Evolutionary conservation across 176 grass and related monocot species (phyloP), one percentile per base, ranked within the genome.

Genomic region (Phoenix roebelenii): DNA sequence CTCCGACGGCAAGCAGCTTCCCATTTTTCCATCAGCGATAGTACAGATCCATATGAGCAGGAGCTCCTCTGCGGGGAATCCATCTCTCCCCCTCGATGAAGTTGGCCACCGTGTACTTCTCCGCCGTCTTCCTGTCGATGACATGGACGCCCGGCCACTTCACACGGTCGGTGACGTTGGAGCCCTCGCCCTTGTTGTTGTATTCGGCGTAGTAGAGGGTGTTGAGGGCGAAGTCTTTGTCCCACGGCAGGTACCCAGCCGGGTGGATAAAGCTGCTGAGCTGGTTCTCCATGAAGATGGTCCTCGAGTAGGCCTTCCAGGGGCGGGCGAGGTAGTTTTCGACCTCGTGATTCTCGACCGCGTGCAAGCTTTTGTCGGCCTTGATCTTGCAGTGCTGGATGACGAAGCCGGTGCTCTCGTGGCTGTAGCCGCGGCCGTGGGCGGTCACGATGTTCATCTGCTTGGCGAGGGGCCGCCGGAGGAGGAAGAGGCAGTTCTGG

Each of bases 331-430:
- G 78, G 82, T 68, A 97, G 24, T 74, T 74, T 0, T 44, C 35
- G 9, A 44, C 35, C 7, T 44, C 9, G 9, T 44, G 0, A 1
- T 30, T 5, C 10, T 12, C 35, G 35, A 3, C 10, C 35, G 0
- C 2, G 1, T 12, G 2, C 25, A 96, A 58, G 17, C 51, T 2
- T 0, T 76, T 57, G 29, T 91, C 87, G 58, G 80, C 77, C 49
- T 82, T 23, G 66, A 91, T 55, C 30, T 57, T 76, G 69, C 75
- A 82, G n/a, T 57, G 78, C 51, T 97, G 92, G 32, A 97, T 5
- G 68, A 91, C 81, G 67, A 88, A 97, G 14, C 92, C 92, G 2
- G 83, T 97, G 22, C 53, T 90, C 75, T 97, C 87, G 58, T 86
- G 86, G 49, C 67, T 64, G 60, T 96, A 80, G 17, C 63, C 61